Conservation (phyloP, 2,329 filamentous ascomycete species). For the Neonectria punicea region DNA sequence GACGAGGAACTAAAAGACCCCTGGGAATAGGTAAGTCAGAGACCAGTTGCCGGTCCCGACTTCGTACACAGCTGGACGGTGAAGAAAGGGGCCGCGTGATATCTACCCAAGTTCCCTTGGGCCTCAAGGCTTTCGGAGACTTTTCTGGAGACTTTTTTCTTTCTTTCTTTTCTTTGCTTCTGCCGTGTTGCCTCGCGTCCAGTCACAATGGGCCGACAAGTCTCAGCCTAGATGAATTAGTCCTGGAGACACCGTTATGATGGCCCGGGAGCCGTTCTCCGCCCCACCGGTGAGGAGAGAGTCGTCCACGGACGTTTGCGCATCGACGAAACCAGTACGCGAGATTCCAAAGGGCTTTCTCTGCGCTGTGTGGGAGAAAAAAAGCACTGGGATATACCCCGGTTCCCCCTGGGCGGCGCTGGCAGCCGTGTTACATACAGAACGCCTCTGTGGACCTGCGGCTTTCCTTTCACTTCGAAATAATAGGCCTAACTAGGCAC, state of each 20-base stretch:
- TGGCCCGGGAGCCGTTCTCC: slow-evolving; percentile 10
- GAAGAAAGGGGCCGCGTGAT: neutral
- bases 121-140: neutral
- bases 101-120: neutral
- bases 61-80: neutral
- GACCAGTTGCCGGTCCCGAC: neutral
- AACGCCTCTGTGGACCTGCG: slow-evolving; percentile 25
- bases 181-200: neutral
- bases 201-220: neutral
- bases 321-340: neutral
- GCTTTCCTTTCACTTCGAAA: slow-evolving; percentile 29
- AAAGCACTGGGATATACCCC: neutral
- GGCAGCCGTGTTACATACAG: slow-evolving; percentile 19
- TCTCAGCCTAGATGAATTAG: neutral
- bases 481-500: slow-evolving; percentile 9
- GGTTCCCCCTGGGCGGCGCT: neutral
- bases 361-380: neutral
- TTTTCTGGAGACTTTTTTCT: slow-evolving; percentile 4
- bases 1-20: neutral
- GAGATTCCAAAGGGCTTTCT: neutral
- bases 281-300: neutral
- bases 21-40: neutral
- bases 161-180: neutral
- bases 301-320: neutral
- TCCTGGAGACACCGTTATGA: slow-evolving; percentile 2